Conservation (phyloP, 176 grass and related monocot genomes). For the Carex myosuroides region DNA sequence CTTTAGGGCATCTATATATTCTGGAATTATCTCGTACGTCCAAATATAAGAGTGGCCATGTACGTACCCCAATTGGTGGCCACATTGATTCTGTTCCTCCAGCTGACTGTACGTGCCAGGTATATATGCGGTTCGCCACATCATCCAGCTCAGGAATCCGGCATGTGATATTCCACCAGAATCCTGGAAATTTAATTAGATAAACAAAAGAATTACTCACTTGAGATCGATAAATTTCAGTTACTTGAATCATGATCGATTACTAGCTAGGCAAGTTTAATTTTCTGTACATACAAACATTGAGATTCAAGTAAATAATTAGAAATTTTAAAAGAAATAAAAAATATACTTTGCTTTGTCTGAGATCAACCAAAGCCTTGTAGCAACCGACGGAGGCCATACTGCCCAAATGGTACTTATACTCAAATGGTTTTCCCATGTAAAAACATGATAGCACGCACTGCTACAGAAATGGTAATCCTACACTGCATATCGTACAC, state of each 20-base stretch:
- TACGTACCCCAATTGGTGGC: conserved; percentile 61
- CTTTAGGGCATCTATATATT: conserved; percentile 27
- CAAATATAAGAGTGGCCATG: conserved; percentile 43
- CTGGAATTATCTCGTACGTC: conserved; percentile 51
- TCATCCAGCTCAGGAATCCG: conserved; percentile 66
- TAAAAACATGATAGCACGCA: too few species aligned
- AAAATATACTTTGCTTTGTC: conserved; percentile 52
- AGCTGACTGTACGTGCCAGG: conserved; percentile 70
- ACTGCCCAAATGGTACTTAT: conserved; percentile 69
- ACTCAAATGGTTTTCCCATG: conserved; percentile 66
- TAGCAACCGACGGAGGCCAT: conserved; percentile 82
- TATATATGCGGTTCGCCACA: conserved; percentile 66
- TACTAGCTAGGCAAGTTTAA: too few species aligned
- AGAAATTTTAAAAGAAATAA: neutral
- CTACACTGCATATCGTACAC: too few species aligned
- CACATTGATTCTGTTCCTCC: conserved; percentile 82
- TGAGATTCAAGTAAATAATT: neutral
- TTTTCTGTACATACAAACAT: neutral
- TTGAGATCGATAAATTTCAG: neutral
- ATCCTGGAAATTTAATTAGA: conserved; percentile 30
- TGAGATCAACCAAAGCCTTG: conserved; percentile 82
- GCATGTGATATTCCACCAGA: conserved; percentile 49
- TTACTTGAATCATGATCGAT: neutral
- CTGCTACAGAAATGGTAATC: too few species aligned
- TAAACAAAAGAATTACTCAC: neutral